phyloP scores from a whole-genome alignment of 2,329 filamentous ascomycete species.

The Alternaria consortialis region DNA sequence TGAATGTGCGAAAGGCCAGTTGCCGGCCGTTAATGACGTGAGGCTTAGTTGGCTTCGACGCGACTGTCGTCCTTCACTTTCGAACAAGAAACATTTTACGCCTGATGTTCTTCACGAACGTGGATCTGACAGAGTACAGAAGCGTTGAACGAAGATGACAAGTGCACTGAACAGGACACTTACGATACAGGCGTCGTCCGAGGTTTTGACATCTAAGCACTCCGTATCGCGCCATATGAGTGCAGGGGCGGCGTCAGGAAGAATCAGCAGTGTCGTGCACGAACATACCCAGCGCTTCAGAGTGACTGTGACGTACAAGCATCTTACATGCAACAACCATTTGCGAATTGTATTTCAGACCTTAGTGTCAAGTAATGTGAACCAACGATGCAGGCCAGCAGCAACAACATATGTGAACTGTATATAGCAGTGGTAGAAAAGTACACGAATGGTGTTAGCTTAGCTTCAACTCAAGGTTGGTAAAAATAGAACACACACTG shows the following conservation, averaged over 20 bases:
- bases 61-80: neutral
- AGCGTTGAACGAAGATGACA: neutral
- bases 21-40: conserved; percentile 6
- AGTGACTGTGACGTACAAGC: neutral
- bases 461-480: neutral
- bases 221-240: neutral
- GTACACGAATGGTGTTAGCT: too few species aligned
- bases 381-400: neutral
- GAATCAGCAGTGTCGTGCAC: conserved; percentile 3
- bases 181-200: neutral
- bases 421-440: neutral
- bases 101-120: neutral
- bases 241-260: neutral
- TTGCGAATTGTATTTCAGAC: neutral
- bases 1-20: conserved; percentile 16
- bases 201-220: neutral
- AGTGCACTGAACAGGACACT: neutral
- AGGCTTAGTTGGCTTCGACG: neutral
- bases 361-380: neutral
- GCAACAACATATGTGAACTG: neutral
- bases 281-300: neutral
- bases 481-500: neutral
- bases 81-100: neutral
- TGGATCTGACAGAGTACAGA: neutral
- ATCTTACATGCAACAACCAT: neutral